Conservation (phyloP, 192 early-diverging fungal species). For the Backusella luteola region DNA sequence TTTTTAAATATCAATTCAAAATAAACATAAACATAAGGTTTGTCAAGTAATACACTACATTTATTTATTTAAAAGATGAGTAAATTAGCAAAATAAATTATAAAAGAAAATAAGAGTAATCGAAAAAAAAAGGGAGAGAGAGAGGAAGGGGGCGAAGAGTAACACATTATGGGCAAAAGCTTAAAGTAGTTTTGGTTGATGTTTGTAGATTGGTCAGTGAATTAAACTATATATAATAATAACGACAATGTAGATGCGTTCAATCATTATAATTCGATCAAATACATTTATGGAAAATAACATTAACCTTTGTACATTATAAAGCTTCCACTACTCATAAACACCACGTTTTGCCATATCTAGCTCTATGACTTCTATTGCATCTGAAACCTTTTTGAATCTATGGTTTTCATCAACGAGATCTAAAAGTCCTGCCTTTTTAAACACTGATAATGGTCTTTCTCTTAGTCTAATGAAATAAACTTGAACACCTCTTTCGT, state of each 20-base stretch:
- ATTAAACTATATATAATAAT: not conserved
- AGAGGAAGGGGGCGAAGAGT: too few species aligned
- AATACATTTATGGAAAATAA: not conserved
- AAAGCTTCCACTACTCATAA: not conserved
- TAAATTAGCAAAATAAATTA: not conserved
- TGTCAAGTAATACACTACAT: not conserved
- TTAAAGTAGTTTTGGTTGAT: not conserved
- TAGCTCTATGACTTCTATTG: constrained; percentile 31
- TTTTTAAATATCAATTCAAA: too few species aligned
- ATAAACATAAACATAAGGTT: not conserved
- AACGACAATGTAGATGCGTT: not conserved
- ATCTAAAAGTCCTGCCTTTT: constrained; percentile 64
- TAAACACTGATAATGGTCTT: constrained; percentile 65
- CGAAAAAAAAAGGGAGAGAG: not conserved
- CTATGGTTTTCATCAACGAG: constrained; percentile 64
- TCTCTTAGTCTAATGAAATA: constrained; percentile 88
- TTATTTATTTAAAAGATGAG: not conserved
- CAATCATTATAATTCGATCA: not conserved
- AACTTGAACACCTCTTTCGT: constrained; percentile 71
- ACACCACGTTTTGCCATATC: constrained; percentile 16
- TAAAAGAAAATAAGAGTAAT: not conserved
- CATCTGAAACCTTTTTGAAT: constrained; percentile 60
- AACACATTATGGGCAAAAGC: not conserved
- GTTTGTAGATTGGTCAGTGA: not conserved
- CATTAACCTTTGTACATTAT: not conserved